Base-by-base conservation (phyloP, 129 eudicot species). In the Rutidosis leptorrhynchoides region DNA sequence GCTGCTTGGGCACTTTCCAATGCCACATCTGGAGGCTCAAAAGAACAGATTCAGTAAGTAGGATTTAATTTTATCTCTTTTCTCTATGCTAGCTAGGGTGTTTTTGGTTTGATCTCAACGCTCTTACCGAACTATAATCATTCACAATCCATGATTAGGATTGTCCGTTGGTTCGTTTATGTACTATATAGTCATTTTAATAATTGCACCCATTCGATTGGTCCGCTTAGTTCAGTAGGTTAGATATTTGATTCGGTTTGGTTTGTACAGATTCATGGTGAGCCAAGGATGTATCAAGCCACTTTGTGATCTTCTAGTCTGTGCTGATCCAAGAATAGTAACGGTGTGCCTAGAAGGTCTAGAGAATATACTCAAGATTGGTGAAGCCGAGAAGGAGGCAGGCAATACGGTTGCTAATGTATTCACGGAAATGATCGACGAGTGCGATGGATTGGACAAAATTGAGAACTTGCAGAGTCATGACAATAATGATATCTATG, bases 1-100 rank as follows among this genome's bases (percentile, higher is more conserved):
- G 98, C 96, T 57, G 97, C 97, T 26, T 90, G 97, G 95, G 96
- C 90, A 3, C 67, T 84, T 65, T 91, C 94, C 55, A 92, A 92
- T 54, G 85, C 96, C 43, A 88, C 95, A 28, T 91, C 98, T 65
- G 96, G 96, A 64, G 96, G 96, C 35, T 77, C 77, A 58, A 78
- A 77, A 52, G 96, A 88, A 56, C 96, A 88, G 66, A 85, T 88
- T 78, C 83, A 75, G 96, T 73, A 73, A 52, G 67, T 42, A n/a
- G 42, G 43, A 37, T 48, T 33, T 29, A 14, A 6, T 1, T 4
- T 16, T 29, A n/a, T n/a, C n/a, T n/a, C n/a, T n/a, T n/a, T n/a
- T n/a, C n/a, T n/a, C n/a, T n/a, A n/a, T n/a, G n/a, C n/a, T n/a
- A n/a, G n/a, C n/a, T n/a, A n/a, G n/a, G n/a, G n/a, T n/a, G n/a